Conservation (phyloP, 2,329 filamentous ascomycete species). For the Ilyonectria mors-panacis region DNA sequence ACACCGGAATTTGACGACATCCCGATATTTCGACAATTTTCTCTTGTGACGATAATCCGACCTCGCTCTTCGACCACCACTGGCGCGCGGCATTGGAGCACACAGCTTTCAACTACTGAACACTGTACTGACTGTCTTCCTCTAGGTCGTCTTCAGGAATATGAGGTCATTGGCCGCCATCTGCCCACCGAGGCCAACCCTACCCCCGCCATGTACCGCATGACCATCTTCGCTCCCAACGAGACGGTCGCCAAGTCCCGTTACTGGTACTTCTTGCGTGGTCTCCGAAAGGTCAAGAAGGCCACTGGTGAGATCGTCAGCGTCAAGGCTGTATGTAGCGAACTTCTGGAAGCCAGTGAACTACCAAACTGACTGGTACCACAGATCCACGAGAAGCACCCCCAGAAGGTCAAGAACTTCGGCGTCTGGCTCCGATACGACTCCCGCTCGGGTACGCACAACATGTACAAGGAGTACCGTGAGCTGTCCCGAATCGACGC, state of each 20-base stretch:
- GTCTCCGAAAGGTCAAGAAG: conserved; percentile 99
- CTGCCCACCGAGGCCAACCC: conserved; percentile 98
- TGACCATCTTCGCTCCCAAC: conserved; percentile 99
- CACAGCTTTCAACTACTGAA: conserved; percentile 6
- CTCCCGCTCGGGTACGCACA: conserved; percentile 99
- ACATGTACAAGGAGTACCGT: conserved; percentile 99
- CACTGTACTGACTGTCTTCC: conserved; percentile 50
- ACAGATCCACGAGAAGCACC: conserved; percentile 98
- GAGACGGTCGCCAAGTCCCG: conserved; percentile 98
- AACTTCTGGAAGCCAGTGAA: background rate
- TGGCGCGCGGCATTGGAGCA: conserved; percentile 26
- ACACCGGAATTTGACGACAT: conserved; percentile 17
- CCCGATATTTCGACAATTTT: conserved; percentile 4
- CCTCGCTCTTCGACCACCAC: conserved; percentile 6
- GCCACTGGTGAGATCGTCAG: conserved; percentile 99
- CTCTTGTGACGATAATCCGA: conserved; percentile 9
- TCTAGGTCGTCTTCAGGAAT: conserved; percentile 98
- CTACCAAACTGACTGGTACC: conserved; percentile 8
- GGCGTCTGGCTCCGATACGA: conserved; percentile 99
- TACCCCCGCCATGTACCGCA: conserved; percentile 98
- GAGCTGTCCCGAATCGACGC: conserved; percentile 97
- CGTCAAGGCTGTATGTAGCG: conserved; percentile 87
- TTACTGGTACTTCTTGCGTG: conserved; percentile 99
- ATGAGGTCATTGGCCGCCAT: conserved; percentile 99
- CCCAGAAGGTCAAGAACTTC: conserved; percentile 99